Base-by-base conservation (phyloP, 192 early-diverging fungal genomes). In the Backusella parvicylindrica region DNA sequence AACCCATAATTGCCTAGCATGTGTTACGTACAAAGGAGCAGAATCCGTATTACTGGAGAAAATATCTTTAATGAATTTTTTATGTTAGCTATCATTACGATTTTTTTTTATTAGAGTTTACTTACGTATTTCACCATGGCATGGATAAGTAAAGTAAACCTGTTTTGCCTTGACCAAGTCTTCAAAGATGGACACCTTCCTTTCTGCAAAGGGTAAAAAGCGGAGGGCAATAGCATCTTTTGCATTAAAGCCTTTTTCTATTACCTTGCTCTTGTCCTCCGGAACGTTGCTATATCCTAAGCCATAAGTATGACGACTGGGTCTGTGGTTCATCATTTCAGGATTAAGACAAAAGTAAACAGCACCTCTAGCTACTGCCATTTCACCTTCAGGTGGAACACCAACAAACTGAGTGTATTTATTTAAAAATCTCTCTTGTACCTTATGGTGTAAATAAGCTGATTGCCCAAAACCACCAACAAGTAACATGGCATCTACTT, bases 391-490 rank as follows among this genome's bases (percentile, higher is more conserved):
- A 63, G 78, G 77, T 21, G 87, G 85, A 9, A 79, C 75, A 21
- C 71, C 77, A 35, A 86, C 37, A 49, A 86, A 83, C 37, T 70
- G 81, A 7, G 69, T 73, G 77, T 85, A 88, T 23, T 72, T 75
- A 12, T 80, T 43, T 40, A 70, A 63, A 70, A 86, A 86, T 7
- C 63, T 69, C 8, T 68, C 49, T 56, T 81, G 78, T 16, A 86
- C 74, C 33, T 74, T 72, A 33, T 76, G 71, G 53, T 78, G 74
- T 40, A 86, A 74, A 31, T 84, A 84, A 7, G 68, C 69, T 1
- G 83, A 85, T 77, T 82, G 82, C 28, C 85, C 84, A 64, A 84
- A 84, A 35, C 85, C 85, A 64, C 85, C 85, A 43, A 86, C 85
- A 32, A 86, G 76, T 66, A 86, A 84, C 38, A 86, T 83, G 11